Base-by-base conservation (phyloP, 805 yeast species). In the Schwanniomyces sp. region DNA sequence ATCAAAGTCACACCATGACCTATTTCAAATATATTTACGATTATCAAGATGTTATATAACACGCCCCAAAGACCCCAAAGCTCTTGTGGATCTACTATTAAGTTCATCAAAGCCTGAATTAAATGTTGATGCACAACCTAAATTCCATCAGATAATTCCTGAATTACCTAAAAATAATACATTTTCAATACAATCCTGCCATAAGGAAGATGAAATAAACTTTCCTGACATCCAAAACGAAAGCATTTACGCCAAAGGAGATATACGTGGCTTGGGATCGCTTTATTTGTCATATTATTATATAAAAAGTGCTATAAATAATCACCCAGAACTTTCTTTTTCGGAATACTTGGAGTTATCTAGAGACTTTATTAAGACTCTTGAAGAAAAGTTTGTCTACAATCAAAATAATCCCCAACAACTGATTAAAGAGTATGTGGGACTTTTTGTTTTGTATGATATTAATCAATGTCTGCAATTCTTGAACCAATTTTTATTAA, bases 261-360 rank as follows among this genome's bases (percentile, higher is more conserved):
- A 38, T 37, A 16, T 43, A 27, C 34, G 26, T 10, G 44, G 40
- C 10, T n/a, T 49, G 7, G 52, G 52, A 5, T 34, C 18, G 24
- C 42, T 50, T 12, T 40, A 39, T 27, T 11, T 50, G 4, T 26
- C 40, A 12, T 49, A 50, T 39, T 37, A 38, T 34, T n/a, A 41
- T 28, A 42, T 41, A 10, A 43, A 37, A 24, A 44, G 44, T 34
- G 17, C 48, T 2, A 24, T 36, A 18, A 43, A 44, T 21, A 29
- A 48, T 1, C 25, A 51, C 21, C 49, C 51, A 10, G 14, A 28
- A 12, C 27, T 29, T 11, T 27, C 30, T 2, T 46, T 41, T 27
- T 16, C 26, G 12, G 40, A 40, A n/a, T 44, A 32, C 16, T 41
- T 41, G 36, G 25, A 46, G 5, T 25, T 27, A 12, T 9, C 48